Percentiles rank a stretch among this genome's conserved stretches.
phyloP scores from a whole-genome alignment of 225 moss, liverwort and hornwort genomes.

The Straminergon stramineum region DNA sequence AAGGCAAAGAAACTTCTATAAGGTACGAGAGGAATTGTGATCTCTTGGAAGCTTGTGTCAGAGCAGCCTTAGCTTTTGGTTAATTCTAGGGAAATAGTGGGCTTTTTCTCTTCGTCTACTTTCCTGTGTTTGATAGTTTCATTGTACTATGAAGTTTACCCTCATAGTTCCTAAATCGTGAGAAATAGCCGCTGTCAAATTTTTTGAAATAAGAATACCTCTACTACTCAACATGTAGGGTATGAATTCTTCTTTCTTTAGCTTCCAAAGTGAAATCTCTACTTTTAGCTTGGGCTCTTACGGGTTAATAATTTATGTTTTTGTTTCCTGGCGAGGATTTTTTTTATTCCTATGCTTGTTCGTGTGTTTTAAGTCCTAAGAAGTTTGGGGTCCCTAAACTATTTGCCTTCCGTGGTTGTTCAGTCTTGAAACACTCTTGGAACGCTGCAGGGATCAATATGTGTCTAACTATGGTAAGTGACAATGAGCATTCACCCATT shows the following conservation, averaged over 20 bases:
- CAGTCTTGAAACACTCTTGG: slow-evolving; percentile 87
- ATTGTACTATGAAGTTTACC: background rate
- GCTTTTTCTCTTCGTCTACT: background rate
- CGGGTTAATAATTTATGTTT: background rate
- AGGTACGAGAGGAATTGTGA: slow-evolving; percentile 34
- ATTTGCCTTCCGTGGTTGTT: background rate
- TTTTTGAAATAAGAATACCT: background rate
- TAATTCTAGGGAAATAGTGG: background rate
- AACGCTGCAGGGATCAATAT: slow-evolving; percentile 90
- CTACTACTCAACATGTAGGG: background rate
- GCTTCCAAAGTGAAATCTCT: background rate
- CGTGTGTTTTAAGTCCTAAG: background rate
- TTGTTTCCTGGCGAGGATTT: background rate
- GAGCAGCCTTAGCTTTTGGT: background rate
- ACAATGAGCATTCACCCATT: background rate
- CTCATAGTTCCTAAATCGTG: background rate
- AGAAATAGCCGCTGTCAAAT: background rate
- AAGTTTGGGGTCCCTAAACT: background rate
- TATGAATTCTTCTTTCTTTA: background rate
- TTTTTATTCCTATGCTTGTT: background rate
- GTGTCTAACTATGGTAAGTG: slow-evolving; percentile 94
- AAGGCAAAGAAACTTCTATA: slow-evolving; percentile 80
- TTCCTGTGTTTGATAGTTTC: background rate
- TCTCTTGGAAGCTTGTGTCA: background rate
- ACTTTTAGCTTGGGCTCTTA: background rate